A percentile compares a stretch with the other conserved stretches of the same genome.
Evolutionary conservation across 345 rosid genomes (phyloP).

Genomic region (Eucalyptus cloeziana): DNA sequence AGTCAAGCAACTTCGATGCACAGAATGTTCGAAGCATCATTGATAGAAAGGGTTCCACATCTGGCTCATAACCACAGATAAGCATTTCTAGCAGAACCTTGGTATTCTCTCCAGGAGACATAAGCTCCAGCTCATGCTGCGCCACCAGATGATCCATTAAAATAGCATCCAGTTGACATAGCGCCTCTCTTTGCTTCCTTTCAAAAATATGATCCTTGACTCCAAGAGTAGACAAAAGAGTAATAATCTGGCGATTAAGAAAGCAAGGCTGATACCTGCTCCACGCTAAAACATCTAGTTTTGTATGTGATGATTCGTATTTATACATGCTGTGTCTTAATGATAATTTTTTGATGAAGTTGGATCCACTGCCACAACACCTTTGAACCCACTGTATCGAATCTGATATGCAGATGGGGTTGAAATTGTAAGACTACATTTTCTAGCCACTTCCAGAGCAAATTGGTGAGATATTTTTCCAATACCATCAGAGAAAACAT

Average conservation of each 20-base stretch:
- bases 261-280: conserved; percentile 41
- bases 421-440: conserved; percentile 6
- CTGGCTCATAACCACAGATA: neutral
- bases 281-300: conserved; percentile 38
- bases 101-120: conserved; percentile 1
- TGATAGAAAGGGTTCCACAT: conserved; percentile 4
- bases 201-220: conserved; percentile 3
- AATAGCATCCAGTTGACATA: neutral
- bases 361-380: conserved; percentile 68
- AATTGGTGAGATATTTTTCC: conserved; percentile 50
- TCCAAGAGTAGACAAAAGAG: conserved; percentile 46
- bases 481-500: conserved; percentile 35
- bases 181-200: conserved; percentile 1
- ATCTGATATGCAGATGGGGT: conserved; percentile 32
- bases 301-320: conserved; percentile 9
- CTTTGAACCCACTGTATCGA: conserved; percentile 43
- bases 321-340: conserved; percentile 24
- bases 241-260: conserved; percentile 50
- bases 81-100: conserved; percentile 1
- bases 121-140: neutral
- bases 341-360: conserved; percentile 30
- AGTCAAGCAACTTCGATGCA: conserved; percentile 1
- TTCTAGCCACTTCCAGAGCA: conserved; percentile 31
- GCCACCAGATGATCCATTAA: neutral
- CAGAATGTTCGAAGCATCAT: conserved; percentile 6